phyloP scores from a whole-genome alignment of 345 rosid genomes.

The Gossypium raimondii region DNA sequence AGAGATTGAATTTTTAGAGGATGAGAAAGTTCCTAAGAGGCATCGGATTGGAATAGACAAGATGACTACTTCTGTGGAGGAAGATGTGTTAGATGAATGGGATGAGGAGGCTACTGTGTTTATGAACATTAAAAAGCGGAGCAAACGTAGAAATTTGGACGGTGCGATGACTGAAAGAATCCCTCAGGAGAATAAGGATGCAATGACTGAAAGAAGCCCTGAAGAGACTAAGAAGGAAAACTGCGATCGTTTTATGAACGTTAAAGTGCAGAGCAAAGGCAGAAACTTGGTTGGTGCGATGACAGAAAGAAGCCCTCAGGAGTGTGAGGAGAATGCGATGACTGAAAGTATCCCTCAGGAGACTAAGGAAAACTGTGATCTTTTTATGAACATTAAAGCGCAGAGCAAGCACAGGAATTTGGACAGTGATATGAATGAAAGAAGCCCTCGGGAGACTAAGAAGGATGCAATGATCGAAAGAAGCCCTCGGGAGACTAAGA shows the following conservation, averaged over 20 bases:
- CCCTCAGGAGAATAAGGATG: background rate
- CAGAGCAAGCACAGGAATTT: no score
- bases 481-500: no score
- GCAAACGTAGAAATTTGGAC: conserved; percentile 3
- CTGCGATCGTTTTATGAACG: conserved; percentile 15
- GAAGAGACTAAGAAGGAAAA: no score
- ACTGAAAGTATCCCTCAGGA: no score
- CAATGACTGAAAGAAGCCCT: no score
- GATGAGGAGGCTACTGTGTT: conserved; percentile 27
- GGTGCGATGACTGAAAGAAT: conserved; percentile 3
- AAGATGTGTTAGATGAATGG: conserved; percentile 19
- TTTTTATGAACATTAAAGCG: no score
- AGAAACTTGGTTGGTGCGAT: conserved; percentile 1
- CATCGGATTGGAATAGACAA: conserved; percentile 12
- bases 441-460: no score
- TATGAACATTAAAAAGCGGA: conserved; percentile 21
- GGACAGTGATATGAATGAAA: no score
- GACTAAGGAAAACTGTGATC: no score
- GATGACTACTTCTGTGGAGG: conserved; percentile 2
- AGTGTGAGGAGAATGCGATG: background rate
- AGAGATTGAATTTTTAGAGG: conserved; percentile 10
- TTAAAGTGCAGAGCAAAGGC: conserved; percentile 17
- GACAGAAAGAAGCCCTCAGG: conserved; percentile 9
- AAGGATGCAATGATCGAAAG: no score
- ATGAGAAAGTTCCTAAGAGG: conserved; percentile 23